Evolutionary conservation across 768 basidiomycete genomes (phyloP), one percentile per base, ranked within the genome.

Genomic region (Suillus bovinus): DNA sequence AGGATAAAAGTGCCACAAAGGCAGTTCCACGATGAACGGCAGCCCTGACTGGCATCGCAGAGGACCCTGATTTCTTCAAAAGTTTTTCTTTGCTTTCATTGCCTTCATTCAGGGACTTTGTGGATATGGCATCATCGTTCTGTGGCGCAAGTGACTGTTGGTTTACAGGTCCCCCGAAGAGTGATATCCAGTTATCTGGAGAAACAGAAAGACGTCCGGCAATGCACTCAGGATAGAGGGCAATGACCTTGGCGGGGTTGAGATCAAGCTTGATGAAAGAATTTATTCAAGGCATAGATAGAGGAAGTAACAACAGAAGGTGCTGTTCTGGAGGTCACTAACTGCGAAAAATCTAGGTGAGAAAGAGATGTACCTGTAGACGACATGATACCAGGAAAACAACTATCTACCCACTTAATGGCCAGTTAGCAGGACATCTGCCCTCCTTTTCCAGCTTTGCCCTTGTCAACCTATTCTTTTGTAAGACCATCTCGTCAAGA

Each of bases 211-310:
- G 75, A 36, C 91, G 82, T 7, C 96, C 96, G 1, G 94, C 84
- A 4, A 99, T 84, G 14, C 81, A 80, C 39, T 90, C 86, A 0
- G 93, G 91, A 74, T 93, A 99, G 7, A 99, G 78, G 2, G 95
- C 90, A 24, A 99, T 82, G 4, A 99, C 93, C 70, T 95, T 94
- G 0, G 96, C 93, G 0, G 97, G 97, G 69, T 95, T 96, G 67
- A 95, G 80, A 66, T 98, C 90, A 46, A 96, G 86, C 46, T 90
- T 85, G 54, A 95, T 83, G 73, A 99, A 95, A 0, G 87, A 84
- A 70, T 97, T 88, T 61, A 98, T 89, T 1, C n/a, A n/a, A n/a
- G n/a, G n/a, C n/a, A n/a, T n/a, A n/a, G n/a, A n/a, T n/a, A n/a
- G n/a, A n/a, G n/a, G n/a, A n/a, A n/a, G n/a, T n/a, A n/a, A n/a